A percentile compares a stretch with the other conserved stretches of the same genome.
These are phyloP conservation scores for Fragilaria crotonensis DNA, from an alignment of 108 stramenopile genomes.

Conservation along the genomic window DNA sequence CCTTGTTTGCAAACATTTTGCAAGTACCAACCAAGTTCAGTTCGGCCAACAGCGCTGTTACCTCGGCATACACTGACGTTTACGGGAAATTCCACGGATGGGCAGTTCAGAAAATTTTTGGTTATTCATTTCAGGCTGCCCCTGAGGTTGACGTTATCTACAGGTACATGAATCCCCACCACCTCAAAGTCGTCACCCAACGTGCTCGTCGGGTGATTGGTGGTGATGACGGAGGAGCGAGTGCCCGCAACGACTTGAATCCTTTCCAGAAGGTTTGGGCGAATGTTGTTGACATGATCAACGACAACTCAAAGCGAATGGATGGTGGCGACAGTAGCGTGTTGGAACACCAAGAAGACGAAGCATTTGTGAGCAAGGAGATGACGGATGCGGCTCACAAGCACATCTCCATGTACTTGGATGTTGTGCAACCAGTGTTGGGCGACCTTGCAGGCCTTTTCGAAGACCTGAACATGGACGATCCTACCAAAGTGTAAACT, in stretches of 20 bases:
- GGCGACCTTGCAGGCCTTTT: slow-evolving; percentile 36
- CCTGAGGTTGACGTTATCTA: slow-evolving; percentile 43
- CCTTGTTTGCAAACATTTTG: slow-evolving; percentile 45
- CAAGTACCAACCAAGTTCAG: slow-evolving; percentile 33
- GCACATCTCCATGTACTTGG: slow-evolving; percentile 36
- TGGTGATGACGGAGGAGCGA: neutral
- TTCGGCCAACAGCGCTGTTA: slow-evolving; percentile 27
- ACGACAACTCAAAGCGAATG: neutral
- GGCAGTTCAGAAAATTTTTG: slow-evolving; percentile 62
- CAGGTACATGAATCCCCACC: slow-evolving; percentile 46
- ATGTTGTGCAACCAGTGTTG: slow-evolving; percentile 34
- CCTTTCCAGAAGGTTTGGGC: slow-evolving; percentile 23
- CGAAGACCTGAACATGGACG: slow-evolving; percentile 60
- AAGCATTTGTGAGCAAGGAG: slow-evolving; percentile 24
- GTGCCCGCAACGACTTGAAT: slow-evolving; percentile 1
- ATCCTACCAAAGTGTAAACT: slow-evolving; percentile 60
- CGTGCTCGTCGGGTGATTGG: neutral
- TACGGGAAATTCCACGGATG: slow-evolving; percentile 69
- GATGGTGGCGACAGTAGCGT: neutral
- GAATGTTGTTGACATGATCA: slow-evolving; percentile 12
- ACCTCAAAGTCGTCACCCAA: neutral
- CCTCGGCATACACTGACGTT: slow-evolving; percentile 52
- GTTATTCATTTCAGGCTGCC: slow-evolving; percentile 58
- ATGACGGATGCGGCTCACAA: slow-evolving; percentile 42
- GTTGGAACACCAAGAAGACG: slow-evolving; percentile 17